These are phyloP conservation scores for Symbiodinium natans DNA, from an alignment of 73 alveolate genomes.

Conservation along the genomic window DNA sequence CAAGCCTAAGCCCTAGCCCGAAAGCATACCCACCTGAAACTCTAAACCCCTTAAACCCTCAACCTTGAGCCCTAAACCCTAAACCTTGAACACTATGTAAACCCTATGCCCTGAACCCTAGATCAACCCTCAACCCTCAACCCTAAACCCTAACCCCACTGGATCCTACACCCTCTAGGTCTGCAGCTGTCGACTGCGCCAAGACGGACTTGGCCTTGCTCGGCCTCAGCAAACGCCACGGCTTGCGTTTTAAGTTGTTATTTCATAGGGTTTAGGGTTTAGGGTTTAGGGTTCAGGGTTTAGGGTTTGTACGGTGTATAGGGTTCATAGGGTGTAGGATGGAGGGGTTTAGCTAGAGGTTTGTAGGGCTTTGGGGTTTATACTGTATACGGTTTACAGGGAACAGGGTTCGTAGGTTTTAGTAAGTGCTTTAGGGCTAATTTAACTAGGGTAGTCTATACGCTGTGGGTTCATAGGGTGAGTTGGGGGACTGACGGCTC, in stretches of 20 bases:
- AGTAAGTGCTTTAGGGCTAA: too few relatives aligned
- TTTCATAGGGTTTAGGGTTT: neutral
- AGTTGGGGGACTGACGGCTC: too few relatives aligned
- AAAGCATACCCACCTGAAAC: neutral
- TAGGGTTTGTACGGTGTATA: neutral
- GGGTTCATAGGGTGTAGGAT: too few relatives aligned
- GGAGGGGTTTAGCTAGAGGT: too few relatives aligned
- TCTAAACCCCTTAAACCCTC: neutral
- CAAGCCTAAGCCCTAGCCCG: neutral
- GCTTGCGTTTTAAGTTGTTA: too few relatives aligned
- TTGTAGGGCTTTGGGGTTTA: too few relatives aligned
- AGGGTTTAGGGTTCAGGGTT: neutral
- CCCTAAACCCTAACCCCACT: neutral
- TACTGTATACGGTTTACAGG: too few relatives aligned
- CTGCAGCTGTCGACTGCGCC: constrained; percentile 21
- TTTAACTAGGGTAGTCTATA: too few relatives aligned
- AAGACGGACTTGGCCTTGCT: constrained; percentile 45
- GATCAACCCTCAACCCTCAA: neutral
- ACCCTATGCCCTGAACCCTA: neutral
- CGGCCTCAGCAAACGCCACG: neutral
- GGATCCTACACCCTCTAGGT: neutral
- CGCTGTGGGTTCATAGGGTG: too few relatives aligned
- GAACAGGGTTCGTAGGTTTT: too few relatives aligned
- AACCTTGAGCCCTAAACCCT: neutral
- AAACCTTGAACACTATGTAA: neutral